Evolutionary conservation across 768 basidiomycete genomes (phyloP).

Genomic region (Boletus sp.): DNA sequence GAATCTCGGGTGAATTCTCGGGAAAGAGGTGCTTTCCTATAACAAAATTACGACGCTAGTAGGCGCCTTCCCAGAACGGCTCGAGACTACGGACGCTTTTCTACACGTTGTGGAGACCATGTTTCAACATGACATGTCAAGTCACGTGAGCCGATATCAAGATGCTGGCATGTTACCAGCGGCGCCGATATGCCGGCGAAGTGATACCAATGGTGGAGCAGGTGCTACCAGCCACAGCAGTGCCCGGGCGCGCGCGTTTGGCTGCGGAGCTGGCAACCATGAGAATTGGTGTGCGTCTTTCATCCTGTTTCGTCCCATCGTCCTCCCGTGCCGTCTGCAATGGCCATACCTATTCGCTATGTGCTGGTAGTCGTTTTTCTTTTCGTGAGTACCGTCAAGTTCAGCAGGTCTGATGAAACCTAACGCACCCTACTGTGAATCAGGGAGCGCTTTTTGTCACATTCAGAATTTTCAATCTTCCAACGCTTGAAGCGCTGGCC

Average conservation of each 20-base stretch:
- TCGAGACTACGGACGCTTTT: no score
- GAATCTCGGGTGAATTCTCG: no score
- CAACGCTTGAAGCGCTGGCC: neutral
- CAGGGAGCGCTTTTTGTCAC: slow-evolving; percentile 20
- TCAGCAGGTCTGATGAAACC: neutral
- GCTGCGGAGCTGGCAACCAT: neutral
- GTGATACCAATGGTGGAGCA: neutral
- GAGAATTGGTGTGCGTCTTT: neutral
- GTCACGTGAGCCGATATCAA: neutral
- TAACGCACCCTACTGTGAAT: neutral
- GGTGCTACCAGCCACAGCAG: slow-evolving; percentile 5
- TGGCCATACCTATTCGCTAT: slow-evolving; percentile 22
- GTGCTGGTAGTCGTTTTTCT: slow-evolving; percentile 12
- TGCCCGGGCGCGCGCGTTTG: neutral
- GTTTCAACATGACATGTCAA: neutral
- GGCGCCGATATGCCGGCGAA: neutral
- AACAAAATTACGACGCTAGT: no score
- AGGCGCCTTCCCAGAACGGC: no score
- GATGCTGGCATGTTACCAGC: neutral
- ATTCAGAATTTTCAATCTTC: neutral
- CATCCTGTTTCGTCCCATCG: neutral
- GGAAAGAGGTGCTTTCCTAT: no score
- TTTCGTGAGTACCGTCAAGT: slow-evolving; percentile 16
- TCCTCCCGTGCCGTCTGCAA: neutral
- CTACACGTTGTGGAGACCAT: neutral